Evolutionary conservation across 176 grass and related monocot genomes (phyloP).

Genomic region (Lolium multiflorum): DNA sequence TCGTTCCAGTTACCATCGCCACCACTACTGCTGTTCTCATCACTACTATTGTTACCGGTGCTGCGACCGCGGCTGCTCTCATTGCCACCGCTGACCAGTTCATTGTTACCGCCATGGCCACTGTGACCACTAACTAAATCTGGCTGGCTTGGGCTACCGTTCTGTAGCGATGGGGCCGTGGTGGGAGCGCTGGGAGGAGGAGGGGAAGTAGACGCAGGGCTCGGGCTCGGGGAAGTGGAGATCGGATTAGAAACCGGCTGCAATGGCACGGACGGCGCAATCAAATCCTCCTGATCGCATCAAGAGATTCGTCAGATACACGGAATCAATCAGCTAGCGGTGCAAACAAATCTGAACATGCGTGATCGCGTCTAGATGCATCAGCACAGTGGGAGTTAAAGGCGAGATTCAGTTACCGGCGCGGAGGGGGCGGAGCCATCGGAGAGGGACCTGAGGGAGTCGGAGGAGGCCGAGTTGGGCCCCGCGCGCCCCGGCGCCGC

Average conservation of each 20-base stretch:
- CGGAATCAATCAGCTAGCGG: neutral
- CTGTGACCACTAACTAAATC: neutral
- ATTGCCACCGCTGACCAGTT: constrained; percentile 7
- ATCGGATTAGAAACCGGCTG: constrained; percentile 41
- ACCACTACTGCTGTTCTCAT: constrained; percentile 42
- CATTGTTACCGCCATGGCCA: neutral
- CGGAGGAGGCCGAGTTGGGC: constrained; percentile 55
- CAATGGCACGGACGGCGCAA: constrained; percentile 9
- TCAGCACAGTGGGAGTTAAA: neutral
- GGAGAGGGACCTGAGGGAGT: constrained; percentile 63
- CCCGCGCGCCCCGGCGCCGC: constrained; percentile 17
- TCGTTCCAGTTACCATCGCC: constrained; percentile 44
- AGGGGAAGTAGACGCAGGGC: constrained; percentile 41
- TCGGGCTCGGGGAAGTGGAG: constrained; percentile 41
- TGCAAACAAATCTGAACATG: neutral
- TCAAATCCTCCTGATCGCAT: constrained; percentile 54
- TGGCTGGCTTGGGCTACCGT: constrained; percentile 35
- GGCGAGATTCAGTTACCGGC: constrained; percentile 65
- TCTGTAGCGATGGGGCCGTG: constrained; percentile 9
- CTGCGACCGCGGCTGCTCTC: constrained; percentile 18
- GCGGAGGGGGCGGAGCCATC: constrained; percentile 49
- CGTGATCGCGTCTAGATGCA: neutral
- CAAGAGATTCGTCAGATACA: constrained; percentile 42
- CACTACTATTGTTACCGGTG: constrained; percentile 36
- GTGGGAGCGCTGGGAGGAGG: constrained; percentile 13